Base-by-base conservation (phyloP, 176 grass and related monocot genomes). In the Eleusine indica region DNA sequence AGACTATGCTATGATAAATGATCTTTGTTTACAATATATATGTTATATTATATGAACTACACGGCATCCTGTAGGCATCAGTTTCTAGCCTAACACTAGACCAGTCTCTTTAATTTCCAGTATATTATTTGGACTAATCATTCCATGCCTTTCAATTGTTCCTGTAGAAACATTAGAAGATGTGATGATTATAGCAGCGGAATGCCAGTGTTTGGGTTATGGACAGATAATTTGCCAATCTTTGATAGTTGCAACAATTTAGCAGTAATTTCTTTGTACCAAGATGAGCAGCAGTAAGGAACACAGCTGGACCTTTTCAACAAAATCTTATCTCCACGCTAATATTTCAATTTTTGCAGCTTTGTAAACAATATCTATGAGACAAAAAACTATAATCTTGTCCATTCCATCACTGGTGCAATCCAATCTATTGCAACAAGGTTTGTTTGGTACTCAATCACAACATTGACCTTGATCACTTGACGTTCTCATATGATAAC, bases 211-310 rank as follows among this genome's bases (percentile, higher is more conserved):
- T 43, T 61, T 28, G 56, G 38, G 12, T 51, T 14, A 16, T 12
- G 25, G 22, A 7, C 44, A 30, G 16, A 73, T 3, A 16, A 14
- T 2, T 3, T 30, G 13, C 44, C 70, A 9, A 28, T 38, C 16
- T 38, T 75, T 75, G 49, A 75, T 54, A 9, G 32, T 21, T 32
- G 17, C 48, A 75, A 73, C 44, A 30, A 37, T 51, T 54, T 75
- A 19, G 47, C 71, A 74, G 3, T 74, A 54, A 15, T 74, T 74
- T 49, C 11, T 29, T 48, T 29, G 4, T 3, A 6, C 13, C 43
- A 8, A 14, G 12, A 64, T 13, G 43, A 11, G 13, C 2, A 46
- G 43, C 25, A 47, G 44, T 47, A 47, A 72, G 47, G 70, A 14
- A 72, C 22, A 46, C 4, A 46, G 0, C 10, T 37, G 13, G 32